Percentiles rank a stretch among this genome's conserved stretches.
Conservation (phyloP, 805 yeast genomes). For the Myxozyma mucilagina region DNA sequence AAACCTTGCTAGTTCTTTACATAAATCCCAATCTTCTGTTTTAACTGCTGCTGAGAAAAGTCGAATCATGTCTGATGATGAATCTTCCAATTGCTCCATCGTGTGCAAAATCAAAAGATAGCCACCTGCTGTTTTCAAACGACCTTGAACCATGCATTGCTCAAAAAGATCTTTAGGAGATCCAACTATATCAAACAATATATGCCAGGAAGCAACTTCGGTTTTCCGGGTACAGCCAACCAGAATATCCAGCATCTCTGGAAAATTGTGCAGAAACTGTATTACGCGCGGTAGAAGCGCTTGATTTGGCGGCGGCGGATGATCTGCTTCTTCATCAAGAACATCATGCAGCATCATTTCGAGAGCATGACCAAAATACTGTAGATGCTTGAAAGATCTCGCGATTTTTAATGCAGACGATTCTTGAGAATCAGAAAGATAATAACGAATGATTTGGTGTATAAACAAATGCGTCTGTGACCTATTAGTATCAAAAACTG, state of each 20-base stretch:
- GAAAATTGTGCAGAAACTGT: slow-evolving; percentile 40
- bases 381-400: slow-evolving; percentile 34
- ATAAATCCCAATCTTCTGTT: slow-evolving; percentile 40
- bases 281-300: slow-evolving; percentile 34
- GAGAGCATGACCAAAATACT: slow-evolving; percentile 46
- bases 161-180: slow-evolving; percentile 42
- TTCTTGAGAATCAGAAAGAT: slow-evolving; percentile 17
- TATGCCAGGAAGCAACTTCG: slow-evolving; percentile 56
- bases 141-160: slow-evolving; percentile 39
- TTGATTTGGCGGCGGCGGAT: slow-evolving; percentile 23
- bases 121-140: slow-evolving; percentile 46
- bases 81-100: slow-evolving; percentile 36
- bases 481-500: neutral
- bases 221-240: slow-evolving; percentile 58
- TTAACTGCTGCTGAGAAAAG: slow-evolving; percentile 42
- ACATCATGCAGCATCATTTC: slow-evolving; percentile 45
- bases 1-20: slow-evolving; percentile 44
- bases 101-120: slow-evolving; percentile 45
- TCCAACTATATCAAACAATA: slow-evolving; percentile 43
- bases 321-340: slow-evolving; percentile 37
- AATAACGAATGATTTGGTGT: slow-evolving; percentile 25
- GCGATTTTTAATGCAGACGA: slow-evolving; percentile 30
- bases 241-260: slow-evolving; percentile 43
- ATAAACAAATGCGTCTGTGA: slow-evolving; percentile 29
- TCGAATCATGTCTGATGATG: slow-evolving; percentile 36